Evolutionary conservation across 805 yeast genomes (phyloP).

Genomic region (Maudiozyma saulgeensis): DNA sequence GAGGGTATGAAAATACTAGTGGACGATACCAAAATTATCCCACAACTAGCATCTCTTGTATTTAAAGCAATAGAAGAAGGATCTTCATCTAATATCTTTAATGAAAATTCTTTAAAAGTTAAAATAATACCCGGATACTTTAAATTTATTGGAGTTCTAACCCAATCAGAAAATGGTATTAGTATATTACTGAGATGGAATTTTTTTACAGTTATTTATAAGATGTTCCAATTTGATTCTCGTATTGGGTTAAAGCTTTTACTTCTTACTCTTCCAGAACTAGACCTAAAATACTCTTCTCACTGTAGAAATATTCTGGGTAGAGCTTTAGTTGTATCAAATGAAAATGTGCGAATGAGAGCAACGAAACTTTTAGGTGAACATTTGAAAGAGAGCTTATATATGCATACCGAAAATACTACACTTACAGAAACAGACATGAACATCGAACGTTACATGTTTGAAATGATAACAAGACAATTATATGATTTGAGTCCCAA

Average conservation of each 20-base stretch:
- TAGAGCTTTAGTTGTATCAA: constrained; percentile 52
- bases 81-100: constrained; percentile 57
- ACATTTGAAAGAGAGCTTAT: constrained; percentile 11
- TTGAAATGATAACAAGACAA: constrained; percentile 51
- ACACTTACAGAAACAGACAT: constrained; percentile 1
- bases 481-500: constrained; percentile 55
- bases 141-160: constrained; percentile 64
- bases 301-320: constrained; percentile 60
- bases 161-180: constrained; percentile 52
- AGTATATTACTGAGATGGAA: constrained; percentile 72
- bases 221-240: constrained; percentile 48
- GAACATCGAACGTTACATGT: constrained; percentile 9
- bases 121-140: constrained; percentile 74
- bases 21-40: constrained; percentile 61
- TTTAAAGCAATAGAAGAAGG: constrained; percentile 34
- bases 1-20: constrained; percentile 60
- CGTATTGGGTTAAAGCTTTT: constrained; percentile 46
- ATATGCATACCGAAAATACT: not conserved
- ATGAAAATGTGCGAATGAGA: constrained; percentile 40
- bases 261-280: constrained; percentile 45
- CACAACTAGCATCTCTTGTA: constrained; percentile 82
- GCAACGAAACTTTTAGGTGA: constrained; percentile 46
- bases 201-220: constrained; percentile 69
- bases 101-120: constrained; percentile 45
- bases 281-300: constrained; percentile 51